These are phyloP conservation scores for Diplotaxis tenuifolia DNA, from an alignment of 345 rosid genomes.

Conservation along the genomic window DNA sequence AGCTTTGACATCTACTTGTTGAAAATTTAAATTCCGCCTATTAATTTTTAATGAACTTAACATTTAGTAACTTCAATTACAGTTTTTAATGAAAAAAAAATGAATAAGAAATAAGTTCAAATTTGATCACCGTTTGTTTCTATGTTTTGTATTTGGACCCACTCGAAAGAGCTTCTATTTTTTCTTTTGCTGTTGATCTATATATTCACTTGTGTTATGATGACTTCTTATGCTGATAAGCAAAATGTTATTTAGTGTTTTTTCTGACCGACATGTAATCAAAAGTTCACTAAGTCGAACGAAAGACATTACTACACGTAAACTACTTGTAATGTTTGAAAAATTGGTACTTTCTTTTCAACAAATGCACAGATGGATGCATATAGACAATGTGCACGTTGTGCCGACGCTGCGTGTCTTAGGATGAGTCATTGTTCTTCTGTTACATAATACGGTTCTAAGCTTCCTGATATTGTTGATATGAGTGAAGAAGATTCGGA, in stretches of 20 bases:
- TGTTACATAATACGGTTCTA: neutral
- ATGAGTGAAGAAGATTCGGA: neutral
- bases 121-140: neutral
- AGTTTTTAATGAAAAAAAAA: neutral
- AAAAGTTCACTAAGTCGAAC: slow-evolving; percentile 1
- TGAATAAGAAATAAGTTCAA: neutral
- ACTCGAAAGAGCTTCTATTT: neutral
- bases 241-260: neutral
- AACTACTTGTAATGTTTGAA: neutral
- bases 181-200: neutral
- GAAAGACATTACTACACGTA: slow-evolving; percentile 22
- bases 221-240: slow-evolving; percentile 11
- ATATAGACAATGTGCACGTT: slow-evolving; percentile 12
- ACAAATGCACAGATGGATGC: slow-evolving; percentile 1
- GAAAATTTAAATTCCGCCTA: neutral
- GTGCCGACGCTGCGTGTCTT: slow-evolving; percentile 4
- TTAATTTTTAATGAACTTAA: neutral
- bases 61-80: neutral
- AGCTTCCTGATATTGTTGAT: slow-evolving; percentile 1
- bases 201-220: slow-evolving; percentile 4
- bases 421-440: neutral
- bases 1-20: neutral
- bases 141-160: neutral
- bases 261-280: slow-evolving; percentile 23
- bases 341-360: neutral